Base-by-base conservation (phyloP, 257 asterid species). In the Agastache rugosa region DNA sequence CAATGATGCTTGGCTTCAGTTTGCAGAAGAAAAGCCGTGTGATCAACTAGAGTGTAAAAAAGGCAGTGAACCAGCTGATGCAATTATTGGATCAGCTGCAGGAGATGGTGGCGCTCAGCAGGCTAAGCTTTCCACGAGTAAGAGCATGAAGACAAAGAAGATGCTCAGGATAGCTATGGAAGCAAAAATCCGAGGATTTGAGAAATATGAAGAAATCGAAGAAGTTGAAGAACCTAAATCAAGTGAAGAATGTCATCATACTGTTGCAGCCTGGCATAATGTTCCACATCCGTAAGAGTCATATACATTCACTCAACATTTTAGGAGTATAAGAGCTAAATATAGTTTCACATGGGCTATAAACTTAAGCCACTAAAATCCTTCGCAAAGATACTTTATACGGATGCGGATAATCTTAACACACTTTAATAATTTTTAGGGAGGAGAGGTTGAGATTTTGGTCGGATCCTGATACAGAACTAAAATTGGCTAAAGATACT, bases 401-500 rank as follows among this genome's bases (percentile, higher is more conserved):
- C 25, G 19, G 14, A 19, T 53, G 59, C 2, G 27, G 12, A 53
- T 25, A 19, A 16, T 63, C 68, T 45, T 14, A 59, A 27, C 67
- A 47, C 16, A 12, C 70, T 45, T 70, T 56, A 14, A 60, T 64
- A 19, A 51, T 66, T 73, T 84, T 77, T 91, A 94, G 98, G 91
- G 91, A 94, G 87, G 98, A 91, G 86, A 85, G 99, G 78, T 81
- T 90, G 81, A 84, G 96, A 81, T 94, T 92, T 84, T 92, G 99
- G 99, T 94, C 99, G 56, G 98, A 94, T 72, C 98, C 99, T 54
- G 98, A 94, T 83, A 92, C 89, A 16, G 97, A 94, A 83, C 82
- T 92, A 75, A 92, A 87, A 73, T 80, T 94, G 83, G 99, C 99
- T 64, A 90, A 83, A 81, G 89, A 90, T 75, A 90, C 99, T 3